Conservation (phyloP, 2,329 filamentous ascomycete species). For the Penicillium polonicum region DNA sequence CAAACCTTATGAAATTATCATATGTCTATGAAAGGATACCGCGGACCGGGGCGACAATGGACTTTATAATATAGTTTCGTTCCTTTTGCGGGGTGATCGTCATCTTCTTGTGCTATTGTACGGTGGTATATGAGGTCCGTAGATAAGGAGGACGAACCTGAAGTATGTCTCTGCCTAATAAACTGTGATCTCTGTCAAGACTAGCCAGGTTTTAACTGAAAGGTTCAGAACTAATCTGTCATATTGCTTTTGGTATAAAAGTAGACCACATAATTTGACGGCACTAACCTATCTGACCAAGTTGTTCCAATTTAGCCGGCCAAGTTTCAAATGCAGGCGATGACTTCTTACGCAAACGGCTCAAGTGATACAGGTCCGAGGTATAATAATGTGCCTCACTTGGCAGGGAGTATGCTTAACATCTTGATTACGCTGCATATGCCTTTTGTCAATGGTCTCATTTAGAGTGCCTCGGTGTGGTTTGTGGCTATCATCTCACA, state of each 20-base stretch:
- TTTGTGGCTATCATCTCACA: neutral
- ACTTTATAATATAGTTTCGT: neutral
- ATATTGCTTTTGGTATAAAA: neutral
- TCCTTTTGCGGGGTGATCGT: slow-evolving; percentile 4
- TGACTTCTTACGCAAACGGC: neutral
- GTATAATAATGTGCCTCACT: neutral
- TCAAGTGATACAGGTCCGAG: neutral
- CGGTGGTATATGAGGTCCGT: neutral
- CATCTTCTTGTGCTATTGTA: neutral
- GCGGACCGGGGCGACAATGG: neutral
- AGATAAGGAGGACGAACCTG: neutral
- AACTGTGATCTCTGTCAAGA: neutral
- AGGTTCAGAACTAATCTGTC: neutral
- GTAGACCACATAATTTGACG: neutral
- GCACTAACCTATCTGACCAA: neutral
- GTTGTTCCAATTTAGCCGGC: neutral
- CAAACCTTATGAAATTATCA: neutral
- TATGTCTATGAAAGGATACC: slow-evolving; percentile 4
- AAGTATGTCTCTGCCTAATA: neutral
- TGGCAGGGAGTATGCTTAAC: neutral
- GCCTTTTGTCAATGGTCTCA: neutral
- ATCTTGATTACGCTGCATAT: neutral
- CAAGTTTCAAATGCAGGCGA: neutral
- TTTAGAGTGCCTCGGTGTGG: neutral
- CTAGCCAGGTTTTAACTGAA: neutral